Base-by-base conservation (phyloP, 1,284 basidiomycete genomes). In the Irpex rosettiformis region DNA sequence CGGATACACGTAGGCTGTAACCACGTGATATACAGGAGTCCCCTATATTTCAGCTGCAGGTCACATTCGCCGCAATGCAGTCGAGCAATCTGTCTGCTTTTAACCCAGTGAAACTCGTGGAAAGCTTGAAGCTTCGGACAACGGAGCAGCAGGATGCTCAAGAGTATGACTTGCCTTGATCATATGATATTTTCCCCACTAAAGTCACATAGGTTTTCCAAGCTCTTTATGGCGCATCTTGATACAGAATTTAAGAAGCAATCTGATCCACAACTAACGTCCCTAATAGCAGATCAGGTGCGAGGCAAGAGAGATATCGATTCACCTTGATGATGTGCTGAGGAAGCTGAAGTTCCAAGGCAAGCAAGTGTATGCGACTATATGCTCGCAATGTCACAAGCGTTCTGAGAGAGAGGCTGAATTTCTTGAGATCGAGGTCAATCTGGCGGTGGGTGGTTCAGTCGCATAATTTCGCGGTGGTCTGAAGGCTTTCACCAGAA, bases 91-190 rank as follows among this genome's bases (percentile, higher is more conserved):
- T 85, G 64, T 80, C 73, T 47, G 84, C 88, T 0, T 94, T 89
- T 68, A 93, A 96, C 70, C 94, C 95, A 0, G 76, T 79, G 7
- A 88, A 86, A 60, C 80, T 97, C 25, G 88, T 95, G 8, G 88
- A 94, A 67, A 90, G 91, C 63, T 75, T 97, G 55, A 82, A 86
- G 60, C 75, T 97, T 42, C 82, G 88, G 40, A 86, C 87, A 8
- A 81, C 85, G 1, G 89, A 94, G 68, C 94, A 97, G 68, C 94
- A 97, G 74, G 94, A 97, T 76, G 94, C 94, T 29, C 92, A 94
- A 72, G 94, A 97, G 93, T 95, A 66, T 61, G 84, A 75, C 33
- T 37, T 59, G 45, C n/a, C 47, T 33, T 22, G 42, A 30, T 52
- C 37, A 58, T 58, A 21, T 58, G 55, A 28, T 16, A 37, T 8